Evolutionary conservation across 2,329 filamentous ascomycete species (phyloP), one percentile per base, ranked within the genome.

Genomic region (Colletotrichum sp.): DNA sequence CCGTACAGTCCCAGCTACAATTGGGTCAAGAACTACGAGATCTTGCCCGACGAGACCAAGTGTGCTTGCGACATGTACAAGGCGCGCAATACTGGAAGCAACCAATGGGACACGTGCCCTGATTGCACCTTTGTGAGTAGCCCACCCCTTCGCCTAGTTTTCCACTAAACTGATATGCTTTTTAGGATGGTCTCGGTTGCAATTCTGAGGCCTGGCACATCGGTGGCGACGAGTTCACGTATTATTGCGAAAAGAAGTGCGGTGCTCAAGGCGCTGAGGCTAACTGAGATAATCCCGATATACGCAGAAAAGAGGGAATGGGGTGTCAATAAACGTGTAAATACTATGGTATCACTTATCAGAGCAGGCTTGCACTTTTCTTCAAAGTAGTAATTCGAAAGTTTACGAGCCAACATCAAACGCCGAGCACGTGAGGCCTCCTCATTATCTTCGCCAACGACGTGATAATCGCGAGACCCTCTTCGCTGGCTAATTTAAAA

Each of bases 61-160:
- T 78, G 77, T 71, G 77, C 77, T 21, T 78, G 77, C 60, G 55
- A 68, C 30, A 43, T 60, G 18, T 78, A 78, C 67, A 75, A 52
- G 58, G 24, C 43, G 13, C 77, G 77, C 55, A 78, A 78, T 48
- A 78, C 77, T 5, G 76, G 77, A 18, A 71, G 70, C 67, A 77
- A 78, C 10, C 70, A 77, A 9, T 78, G 76, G 77, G 77, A 78
- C n/a, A 65, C 66, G n/a, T 78, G 77, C 64, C 71, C 76, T 7
- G 77, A 78, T 60, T 78, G 77, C 61, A 58, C 34, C 2, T 77
- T 71, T 15, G 73, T 74, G 48, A 56, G 71, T 64, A 1, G 10
- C 13, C 10, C 1, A 1, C 18, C 5, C 5, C 4, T 8, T 21
- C 1, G 9, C 1, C 8, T 8, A 6, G 2, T 1, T 24, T 4